Conservation (phyloP, 192 early-diverging fungal species). For the Jimgerdemannia flammicorona region DNA sequence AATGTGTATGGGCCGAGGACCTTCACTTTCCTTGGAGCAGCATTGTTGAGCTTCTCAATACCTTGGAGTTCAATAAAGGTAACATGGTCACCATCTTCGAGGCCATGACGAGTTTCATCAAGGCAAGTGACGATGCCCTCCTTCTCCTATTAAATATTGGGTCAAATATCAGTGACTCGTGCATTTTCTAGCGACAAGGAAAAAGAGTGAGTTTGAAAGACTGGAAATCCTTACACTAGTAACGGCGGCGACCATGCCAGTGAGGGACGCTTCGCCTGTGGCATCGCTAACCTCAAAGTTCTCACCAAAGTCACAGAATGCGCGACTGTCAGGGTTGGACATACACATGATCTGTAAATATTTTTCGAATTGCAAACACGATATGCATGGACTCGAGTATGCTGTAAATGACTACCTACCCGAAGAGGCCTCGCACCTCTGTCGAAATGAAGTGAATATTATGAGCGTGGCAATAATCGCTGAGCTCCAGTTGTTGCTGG, state of each 20-base stretch:
- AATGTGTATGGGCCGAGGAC: constrained; percentile 96
- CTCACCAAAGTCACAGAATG: constrained; percentile 97
- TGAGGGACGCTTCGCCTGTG: constrained; percentile 89
- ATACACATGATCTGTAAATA: neutral
- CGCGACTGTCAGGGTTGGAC: constrained; percentile 38
- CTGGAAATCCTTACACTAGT: constrained; percentile 29
- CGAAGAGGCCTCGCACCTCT: constrained; percentile 90
- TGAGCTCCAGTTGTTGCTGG: constrained; percentile 77
- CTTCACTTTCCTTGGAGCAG: constrained; percentile 76
- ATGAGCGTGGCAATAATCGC: constrained; percentile 72
- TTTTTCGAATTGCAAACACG: no score
- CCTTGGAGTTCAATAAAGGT: constrained; percentile 92
- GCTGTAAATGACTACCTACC: constrained; percentile 44
- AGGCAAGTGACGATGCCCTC: constrained; percentile 93
- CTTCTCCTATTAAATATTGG: constrained; percentile 29
- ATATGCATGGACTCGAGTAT: no score
- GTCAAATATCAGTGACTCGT: neutral
- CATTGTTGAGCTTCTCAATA: constrained; percentile 85
- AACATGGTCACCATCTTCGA: constrained; percentile 97
- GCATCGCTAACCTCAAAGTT: constrained; percentile 81
- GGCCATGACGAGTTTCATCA: constrained; percentile 94
- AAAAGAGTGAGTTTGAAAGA: no score
- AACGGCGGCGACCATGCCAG: constrained; percentile 90
- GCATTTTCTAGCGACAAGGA: no score
- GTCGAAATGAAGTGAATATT: constrained; percentile 86